phyloP scores from a whole-genome alignment of 352 stramenopile species.

The Phytophthora melonis region DNA sequence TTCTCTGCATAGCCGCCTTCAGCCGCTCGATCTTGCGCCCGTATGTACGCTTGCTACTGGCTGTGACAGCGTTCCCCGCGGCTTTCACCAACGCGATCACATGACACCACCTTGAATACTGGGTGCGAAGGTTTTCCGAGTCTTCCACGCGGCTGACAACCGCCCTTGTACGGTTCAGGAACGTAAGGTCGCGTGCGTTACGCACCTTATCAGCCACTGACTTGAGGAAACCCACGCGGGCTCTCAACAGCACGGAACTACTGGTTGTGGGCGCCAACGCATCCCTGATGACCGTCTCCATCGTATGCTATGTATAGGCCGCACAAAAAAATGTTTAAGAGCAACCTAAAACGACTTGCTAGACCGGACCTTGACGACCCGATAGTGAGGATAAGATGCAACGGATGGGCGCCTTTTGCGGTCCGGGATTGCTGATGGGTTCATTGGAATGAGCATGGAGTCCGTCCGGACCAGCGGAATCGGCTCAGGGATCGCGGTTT shows the following conservation, averaged over 20 bases:
- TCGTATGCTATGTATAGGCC: neutral
- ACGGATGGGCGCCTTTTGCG: neutral
- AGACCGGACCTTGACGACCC: neutral
- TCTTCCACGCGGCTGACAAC: neutral
- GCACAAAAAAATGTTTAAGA: neutral
- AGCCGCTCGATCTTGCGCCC: neutral
- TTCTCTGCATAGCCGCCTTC: neutral
- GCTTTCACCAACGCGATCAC: neutral
- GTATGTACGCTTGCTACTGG: neutral
- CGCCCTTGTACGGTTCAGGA: neutral
- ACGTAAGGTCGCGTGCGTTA: neutral
- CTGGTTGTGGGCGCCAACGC: neutral
- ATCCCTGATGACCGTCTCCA: neutral
- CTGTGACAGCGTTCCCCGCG: neutral
- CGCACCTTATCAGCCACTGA: neutral
- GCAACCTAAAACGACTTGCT: neutral
- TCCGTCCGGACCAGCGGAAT: neutral
- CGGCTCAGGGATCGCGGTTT: neutral
- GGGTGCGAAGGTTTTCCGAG: neutral
- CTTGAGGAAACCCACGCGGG: neutral
- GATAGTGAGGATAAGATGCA: neutral
- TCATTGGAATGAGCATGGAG: neutral
- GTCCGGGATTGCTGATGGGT: neutral
- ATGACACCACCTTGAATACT: neutral
- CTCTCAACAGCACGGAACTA: neutral